Conservation (phyloP, 306 rosid species). For the Luffa aegyptiaca region DNA sequence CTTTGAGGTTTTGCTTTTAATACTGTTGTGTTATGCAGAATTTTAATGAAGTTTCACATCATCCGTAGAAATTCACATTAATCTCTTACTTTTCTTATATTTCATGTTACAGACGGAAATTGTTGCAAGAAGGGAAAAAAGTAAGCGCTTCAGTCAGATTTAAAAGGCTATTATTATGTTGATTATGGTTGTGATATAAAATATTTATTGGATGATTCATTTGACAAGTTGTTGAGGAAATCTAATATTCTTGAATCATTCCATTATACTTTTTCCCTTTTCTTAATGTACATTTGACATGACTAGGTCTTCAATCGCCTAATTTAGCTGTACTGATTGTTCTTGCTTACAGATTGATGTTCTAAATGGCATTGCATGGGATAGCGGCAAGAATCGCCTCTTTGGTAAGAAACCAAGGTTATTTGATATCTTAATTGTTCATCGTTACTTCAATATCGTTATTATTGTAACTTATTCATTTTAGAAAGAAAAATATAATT, state of each 20-base stretch:
- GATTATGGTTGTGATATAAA: background rate
- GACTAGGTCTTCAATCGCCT: background rate
- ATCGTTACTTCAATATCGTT: background rate
- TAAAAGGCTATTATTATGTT: background rate
- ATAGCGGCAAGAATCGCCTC: constrained; percentile 35
- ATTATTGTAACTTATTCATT: background rate
- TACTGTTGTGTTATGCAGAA: background rate
- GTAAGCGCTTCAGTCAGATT: constrained; percentile 38
- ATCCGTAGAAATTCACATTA: background rate
- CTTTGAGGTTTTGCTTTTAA: constrained; percentile 42
- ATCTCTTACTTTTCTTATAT: background rate
- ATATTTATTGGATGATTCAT: background rate
- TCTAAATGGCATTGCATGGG: constrained; percentile 97
- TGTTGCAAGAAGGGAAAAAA: constrained; percentile 31
- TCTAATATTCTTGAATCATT: background rate
- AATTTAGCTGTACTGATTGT: background rate
- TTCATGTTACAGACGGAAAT: constrained; percentile 34
- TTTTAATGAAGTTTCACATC: background rate
- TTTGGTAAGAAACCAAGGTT: constrained; percentile 43
- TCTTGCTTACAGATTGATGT: constrained; percentile 36
- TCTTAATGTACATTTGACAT: constrained; percentile 6
- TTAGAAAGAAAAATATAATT: background rate
- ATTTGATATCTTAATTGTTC: background rate
- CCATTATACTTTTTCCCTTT: background rate
- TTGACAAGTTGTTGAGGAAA: background rate